phyloP scores from a whole-genome alignment of 352 stramenopile genomes.

The Globisporangium canariense region DNA sequence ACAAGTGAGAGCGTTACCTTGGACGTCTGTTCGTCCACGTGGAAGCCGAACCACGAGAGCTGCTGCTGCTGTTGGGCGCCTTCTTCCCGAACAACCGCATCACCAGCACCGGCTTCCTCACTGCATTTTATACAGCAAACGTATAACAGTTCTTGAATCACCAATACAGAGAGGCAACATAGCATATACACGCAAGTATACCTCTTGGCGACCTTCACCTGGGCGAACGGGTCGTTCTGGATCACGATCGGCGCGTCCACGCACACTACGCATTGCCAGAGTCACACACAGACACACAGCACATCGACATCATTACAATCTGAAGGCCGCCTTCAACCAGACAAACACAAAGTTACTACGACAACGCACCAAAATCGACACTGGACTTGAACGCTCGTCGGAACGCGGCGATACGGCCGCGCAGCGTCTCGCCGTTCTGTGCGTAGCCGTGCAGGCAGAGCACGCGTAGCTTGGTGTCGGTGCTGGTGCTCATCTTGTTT shows the following conservation, averaged over 20 bases:
- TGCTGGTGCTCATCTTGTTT: constrained; percentile 18
- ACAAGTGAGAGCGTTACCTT: constrained; percentile 44
- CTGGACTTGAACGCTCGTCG: constrained; percentile 71
- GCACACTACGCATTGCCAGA: constrained; percentile 44
- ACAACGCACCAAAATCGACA: constrained; percentile 72
- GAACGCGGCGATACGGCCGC: constrained; percentile 67
- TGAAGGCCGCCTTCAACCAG: not conserved
- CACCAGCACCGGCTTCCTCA: not conserved
- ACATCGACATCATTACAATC: not conserved
- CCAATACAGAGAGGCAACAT: not conserved
- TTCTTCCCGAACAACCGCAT: constrained; percentile 23
- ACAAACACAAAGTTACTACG: not conserved
- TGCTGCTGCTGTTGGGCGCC: constrained; percentile 35
- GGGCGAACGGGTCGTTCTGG: constrained; percentile 58
- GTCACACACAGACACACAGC: not conserved
- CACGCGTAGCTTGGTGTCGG: constrained; percentile 56
- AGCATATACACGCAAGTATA: constrained; percentile 22
- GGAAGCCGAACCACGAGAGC: constrained; percentile 76
- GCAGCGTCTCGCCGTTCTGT: constrained; percentile 72
- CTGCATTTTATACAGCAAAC: not conserved
- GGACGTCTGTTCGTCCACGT: constrained; percentile 37
- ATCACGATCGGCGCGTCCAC: constrained; percentile 73
- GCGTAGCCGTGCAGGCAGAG: constrained; percentile 86
- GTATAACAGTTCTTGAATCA: not conserved
- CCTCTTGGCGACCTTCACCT: constrained; percentile 42